Evolutionary conservation across 2,329 filamentous ascomycete genomes (phyloP).

Genomic region (Lithohypha guttulata): DNA sequence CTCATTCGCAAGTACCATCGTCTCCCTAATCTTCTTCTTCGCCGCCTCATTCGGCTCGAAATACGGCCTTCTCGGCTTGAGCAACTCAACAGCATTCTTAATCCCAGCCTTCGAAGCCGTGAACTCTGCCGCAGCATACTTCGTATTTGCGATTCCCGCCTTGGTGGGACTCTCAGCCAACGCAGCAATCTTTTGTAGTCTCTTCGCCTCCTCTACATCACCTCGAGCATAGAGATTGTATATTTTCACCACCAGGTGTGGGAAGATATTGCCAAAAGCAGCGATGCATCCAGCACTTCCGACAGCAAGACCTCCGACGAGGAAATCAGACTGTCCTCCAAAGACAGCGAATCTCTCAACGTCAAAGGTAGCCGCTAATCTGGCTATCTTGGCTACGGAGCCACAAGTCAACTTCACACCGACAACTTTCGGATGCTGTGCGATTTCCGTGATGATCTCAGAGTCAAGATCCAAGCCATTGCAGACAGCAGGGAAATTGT

Average conservation of each 20-base stretch:
- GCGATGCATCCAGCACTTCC: slow-evolving; percentile 47
- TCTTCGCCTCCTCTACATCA: slow-evolving; percentile 47
- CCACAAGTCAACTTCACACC: slow-evolving; percentile 57
- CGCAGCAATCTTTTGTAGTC: slow-evolving; percentile 50
- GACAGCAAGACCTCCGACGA: slow-evolving; percentile 45
- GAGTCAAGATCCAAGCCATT: slow-evolving; percentile 59
- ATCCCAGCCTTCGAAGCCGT: slow-evolving; percentile 51
- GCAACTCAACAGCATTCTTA: slow-evolving; percentile 46
- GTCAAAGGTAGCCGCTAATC: slow-evolving; percentile 34
- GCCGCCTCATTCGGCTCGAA: slow-evolving; percentile 34
- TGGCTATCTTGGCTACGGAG: slow-evolving; percentile 48
- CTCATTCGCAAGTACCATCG: slow-evolving; percentile 21
- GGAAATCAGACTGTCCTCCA: slow-evolving; percentile 63
- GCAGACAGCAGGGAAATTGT: slow-evolving; percentile 59
- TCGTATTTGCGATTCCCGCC: slow-evolving; percentile 54
- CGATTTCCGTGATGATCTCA: slow-evolving; percentile 46
- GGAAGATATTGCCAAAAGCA: slow-evolving; percentile 48
- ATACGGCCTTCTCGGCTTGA: slow-evolving; percentile 50
- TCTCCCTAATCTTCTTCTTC: slow-evolving; percentile 33
- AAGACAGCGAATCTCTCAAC: slow-evolving; percentile 49
- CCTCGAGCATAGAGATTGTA: slow-evolving; percentile 51
- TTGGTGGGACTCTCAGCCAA: slow-evolving; percentile 57
- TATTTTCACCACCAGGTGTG: slow-evolving; percentile 45
- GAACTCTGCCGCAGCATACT: slow-evolving; percentile 54
- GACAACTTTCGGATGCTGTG: slow-evolving; percentile 44